phyloP scores from a whole-genome alignment of 306 rosid genomes.

The Castanea crenata region DNA sequence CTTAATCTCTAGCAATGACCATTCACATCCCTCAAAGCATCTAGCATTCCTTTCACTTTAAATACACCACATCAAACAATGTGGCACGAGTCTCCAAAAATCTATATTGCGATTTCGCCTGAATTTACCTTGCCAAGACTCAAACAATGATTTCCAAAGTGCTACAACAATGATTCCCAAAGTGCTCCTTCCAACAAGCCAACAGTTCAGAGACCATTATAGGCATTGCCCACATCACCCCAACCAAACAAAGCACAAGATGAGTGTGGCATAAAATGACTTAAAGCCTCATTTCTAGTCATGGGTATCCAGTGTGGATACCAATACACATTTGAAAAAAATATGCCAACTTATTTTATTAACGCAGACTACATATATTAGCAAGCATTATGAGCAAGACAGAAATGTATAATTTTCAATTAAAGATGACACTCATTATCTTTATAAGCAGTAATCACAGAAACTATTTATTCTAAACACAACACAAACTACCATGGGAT shows the following conservation, averaged over 20 bases:
- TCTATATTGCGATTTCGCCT: too few relatives aligned
- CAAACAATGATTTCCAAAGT: background rate
- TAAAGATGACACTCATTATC: background rate
- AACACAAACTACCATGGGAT: conserved; percentile 14
- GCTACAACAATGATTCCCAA: background rate
- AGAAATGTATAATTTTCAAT: background rate
- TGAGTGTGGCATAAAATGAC: background rate
- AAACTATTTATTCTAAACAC: background rate
- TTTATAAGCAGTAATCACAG: background rate
- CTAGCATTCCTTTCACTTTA: background rate
- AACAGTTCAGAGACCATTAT: background rate
- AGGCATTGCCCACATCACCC: background rate
- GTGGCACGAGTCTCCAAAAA: too few relatives aligned
- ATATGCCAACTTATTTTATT: background rate
- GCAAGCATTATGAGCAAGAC: background rate
- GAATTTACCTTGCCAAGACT: too few relatives aligned
- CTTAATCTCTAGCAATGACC: too few relatives aligned
- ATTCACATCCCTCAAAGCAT: background rate
- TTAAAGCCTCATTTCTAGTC: background rate
- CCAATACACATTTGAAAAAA: background rate
- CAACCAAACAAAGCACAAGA: background rate
- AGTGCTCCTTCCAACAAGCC: conserved; percentile 2
- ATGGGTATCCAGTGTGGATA: background rate
- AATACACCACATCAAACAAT: background rate
- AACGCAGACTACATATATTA: background rate